Base-by-base conservation (phyloP, 1,284 basidiomycete species). In the Omphalotus olearius region DNA sequence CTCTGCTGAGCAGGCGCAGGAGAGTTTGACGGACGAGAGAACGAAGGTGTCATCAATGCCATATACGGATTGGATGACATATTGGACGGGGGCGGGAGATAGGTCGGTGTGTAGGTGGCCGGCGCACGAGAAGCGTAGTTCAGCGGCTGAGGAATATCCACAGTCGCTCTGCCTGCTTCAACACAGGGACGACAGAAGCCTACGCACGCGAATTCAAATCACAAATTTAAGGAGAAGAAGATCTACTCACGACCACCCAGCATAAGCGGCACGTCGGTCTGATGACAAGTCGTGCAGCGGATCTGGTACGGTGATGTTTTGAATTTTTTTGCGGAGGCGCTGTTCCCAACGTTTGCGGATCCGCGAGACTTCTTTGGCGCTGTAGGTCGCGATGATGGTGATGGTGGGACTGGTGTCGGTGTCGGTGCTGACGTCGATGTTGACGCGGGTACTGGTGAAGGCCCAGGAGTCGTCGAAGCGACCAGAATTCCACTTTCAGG, bases 241-340 rank as follows among this genome's bases (percentile, higher is more conserved):
- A 42, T 25, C 18, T 3, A 73, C 85, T 73, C 58, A 88, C 85
- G 75, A 38, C 85, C 85, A 54, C 83, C 83, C 62, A 82, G 71
- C 53, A 87, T 78, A 28, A 88, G 69, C 10, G 85, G 85, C n/a
- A 88, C 84, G 59, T 85, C 82, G 16, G 74, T 78, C 62, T 79
- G 73, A 42, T 76, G 74, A 62, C 85, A 88, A 4, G 75, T 65
- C 25, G 74, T 66, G 56, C 85, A 88, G 25, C 77, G 73, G 25
- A 87, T 83, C 26, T 69, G 69, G 5, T 65, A 51, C 3, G 63
- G 51, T 13, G 68, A 67, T 46, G 55, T 45, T 16, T 52, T 50
- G 37, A 59, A 51, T 45, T 65, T 61, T 6, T 33, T 33, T 7
- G 13, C 13, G 9, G 30, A 3, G 62, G 53, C 58, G 71, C 58